phyloP scores from a whole-genome alignment of 2,329 filamentous ascomycete genomes.

The Raffaelea arxii region DNA sequence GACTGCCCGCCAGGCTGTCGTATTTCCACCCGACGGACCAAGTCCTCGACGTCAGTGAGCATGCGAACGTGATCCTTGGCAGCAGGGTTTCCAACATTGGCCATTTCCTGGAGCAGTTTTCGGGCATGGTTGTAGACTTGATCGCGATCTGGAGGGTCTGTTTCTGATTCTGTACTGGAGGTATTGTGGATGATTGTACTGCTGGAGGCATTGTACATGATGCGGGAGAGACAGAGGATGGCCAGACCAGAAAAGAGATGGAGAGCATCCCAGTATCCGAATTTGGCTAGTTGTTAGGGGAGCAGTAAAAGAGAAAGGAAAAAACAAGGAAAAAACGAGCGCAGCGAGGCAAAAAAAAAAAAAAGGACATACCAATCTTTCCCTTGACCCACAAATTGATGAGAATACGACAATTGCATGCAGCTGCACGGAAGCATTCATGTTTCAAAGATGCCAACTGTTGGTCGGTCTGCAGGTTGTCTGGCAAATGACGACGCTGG shows the following conservation, averaged over 20 bases:
- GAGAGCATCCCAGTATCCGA: constrained; percentile 17
- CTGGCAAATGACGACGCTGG: constrained; percentile 8
- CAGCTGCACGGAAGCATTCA: constrained; percentile 9
- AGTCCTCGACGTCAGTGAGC: constrained; percentile 11
- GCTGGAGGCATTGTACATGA: neutral
- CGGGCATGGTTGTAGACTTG: constrained; percentile 6
- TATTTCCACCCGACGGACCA: constrained; percentile 2
- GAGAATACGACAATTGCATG: constrained; percentile 9
- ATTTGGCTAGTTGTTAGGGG: constrained; percentile 13
- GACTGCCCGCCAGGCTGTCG: neutral
- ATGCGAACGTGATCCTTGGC: constrained; percentile 10
- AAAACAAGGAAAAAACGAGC: too few relatives aligned
- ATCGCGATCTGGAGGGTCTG: neutral
- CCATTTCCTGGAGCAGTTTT: constrained; percentile 10
- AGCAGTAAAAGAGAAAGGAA: too few relatives aligned
- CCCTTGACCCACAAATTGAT: constrained; percentile 5
- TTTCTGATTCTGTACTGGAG: neutral
- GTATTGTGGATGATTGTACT: neutral
- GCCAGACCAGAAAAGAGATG: constrained; percentile 16
- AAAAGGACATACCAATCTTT: constrained; percentile 8
- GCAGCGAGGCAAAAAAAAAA: too few relatives aligned
- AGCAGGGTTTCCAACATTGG: constrained; percentile 8
- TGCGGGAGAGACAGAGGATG: constrained; percentile 12
- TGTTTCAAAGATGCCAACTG: constrained; percentile 3
- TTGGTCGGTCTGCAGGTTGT: neutral